Percentiles rank a stretch among this genome's conserved stretches.
Conservation (phyloP, 2,329 filamentous ascomycete genomes). For the Aspergillus ochraceus region DNA sequence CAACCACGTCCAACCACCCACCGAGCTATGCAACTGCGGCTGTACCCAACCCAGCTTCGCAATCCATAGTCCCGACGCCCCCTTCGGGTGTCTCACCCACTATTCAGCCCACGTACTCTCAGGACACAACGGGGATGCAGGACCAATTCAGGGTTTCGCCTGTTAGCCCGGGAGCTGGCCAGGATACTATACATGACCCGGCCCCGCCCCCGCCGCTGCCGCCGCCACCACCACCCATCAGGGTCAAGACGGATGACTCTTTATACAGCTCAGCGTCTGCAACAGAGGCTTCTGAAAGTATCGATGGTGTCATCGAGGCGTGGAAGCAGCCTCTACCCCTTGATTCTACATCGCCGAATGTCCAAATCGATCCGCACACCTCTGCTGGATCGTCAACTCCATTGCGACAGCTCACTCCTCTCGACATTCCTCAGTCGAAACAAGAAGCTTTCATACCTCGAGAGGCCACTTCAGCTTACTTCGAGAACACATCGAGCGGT, state of each 20-base stretch:
- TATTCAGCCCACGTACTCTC: constrained; percentile 4
- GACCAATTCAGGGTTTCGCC: constrained; percentile 17
- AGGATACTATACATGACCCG: constrained; percentile 7
- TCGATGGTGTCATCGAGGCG: constrained; percentile 46
- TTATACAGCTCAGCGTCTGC: constrained; percentile 25
- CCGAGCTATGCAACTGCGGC: constrained; percentile 14
- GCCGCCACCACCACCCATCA: constrained; percentile 14
- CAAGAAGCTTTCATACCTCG: constrained; percentile 6
- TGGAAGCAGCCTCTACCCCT: constrained; percentile 40
- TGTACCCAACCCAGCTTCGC: constrained; percentile 2
- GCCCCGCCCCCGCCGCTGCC: not conserved
- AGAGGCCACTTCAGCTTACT: constrained; percentile 1
- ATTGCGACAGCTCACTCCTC: constrained; percentile 13
- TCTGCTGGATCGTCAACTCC: constrained; percentile 12
- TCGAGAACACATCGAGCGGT: constrained; percentile 3
- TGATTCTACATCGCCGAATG: constrained; percentile 16
- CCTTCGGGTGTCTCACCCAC: constrained; percentile 10
- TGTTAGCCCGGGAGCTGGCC: constrained; percentile 23
- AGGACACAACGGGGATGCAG: not conserved
- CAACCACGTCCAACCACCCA: constrained; percentile 11
- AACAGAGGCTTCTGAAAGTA: constrained; percentile 34
- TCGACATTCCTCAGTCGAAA: constrained; percentile 12
- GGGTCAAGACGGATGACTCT: constrained; percentile 33
- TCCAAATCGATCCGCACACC: constrained; percentile 9
- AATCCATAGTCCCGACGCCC: constrained; percentile 7